Evolutionary conservation across 1,284 basidiomycete species (phyloP).

Genomic region (Pulveroboletus sp.): DNA sequence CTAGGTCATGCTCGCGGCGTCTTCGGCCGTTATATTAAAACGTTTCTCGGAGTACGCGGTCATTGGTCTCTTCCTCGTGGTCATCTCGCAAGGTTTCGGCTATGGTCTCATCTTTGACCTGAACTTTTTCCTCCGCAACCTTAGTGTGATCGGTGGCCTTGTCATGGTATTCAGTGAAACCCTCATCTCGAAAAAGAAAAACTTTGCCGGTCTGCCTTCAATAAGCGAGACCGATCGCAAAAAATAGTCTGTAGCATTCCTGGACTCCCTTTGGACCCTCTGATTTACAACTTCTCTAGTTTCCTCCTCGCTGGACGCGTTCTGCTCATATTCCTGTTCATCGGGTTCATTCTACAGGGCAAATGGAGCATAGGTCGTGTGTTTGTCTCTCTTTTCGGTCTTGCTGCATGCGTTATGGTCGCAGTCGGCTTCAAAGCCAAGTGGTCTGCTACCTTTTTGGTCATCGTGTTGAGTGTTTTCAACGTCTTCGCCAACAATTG

Average conservation of each 20-base stretch:
- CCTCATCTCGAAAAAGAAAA: constrained; percentile 81
- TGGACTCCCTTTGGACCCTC: constrained; percentile 3
- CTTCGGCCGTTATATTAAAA: constrained; percentile 87
- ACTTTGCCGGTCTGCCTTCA: constrained; percentile 90
- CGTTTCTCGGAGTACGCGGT: constrained; percentile 88
- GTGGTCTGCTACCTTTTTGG: constrained; percentile 97
- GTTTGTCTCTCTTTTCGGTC: constrained; percentile 83
- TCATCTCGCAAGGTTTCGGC: constrained; percentile 92
- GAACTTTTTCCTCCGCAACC: constrained; percentile 98
- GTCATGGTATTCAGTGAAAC: constrained; percentile 99
- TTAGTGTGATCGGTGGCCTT: constrained; percentile 89
- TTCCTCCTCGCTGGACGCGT: constrained; percentile 97
- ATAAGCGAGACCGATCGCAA: constrained; percentile 95
- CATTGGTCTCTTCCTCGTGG: constrained; percentile 86
- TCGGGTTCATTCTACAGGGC: constrained; percentile 96
- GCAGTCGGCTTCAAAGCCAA: constrained; percentile 99
- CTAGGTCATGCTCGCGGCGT: constrained; percentile 88
- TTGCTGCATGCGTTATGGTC: constrained; percentile 95
- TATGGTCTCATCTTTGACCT: constrained; percentile 97
- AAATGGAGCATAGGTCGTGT: constrained; percentile 86
- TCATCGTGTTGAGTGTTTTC: constrained; percentile 89
- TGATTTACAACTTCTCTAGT: constrained; percentile 43
- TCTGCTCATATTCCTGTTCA: constrained; percentile 98
- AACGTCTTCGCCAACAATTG: constrained; percentile 99
- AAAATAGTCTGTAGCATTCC: constrained; percentile 79